These are phyloP conservation scores for Termitomyces sp. DNA, from an alignment of 768 basidiomycete species.

Conservation along the genomic window DNA sequence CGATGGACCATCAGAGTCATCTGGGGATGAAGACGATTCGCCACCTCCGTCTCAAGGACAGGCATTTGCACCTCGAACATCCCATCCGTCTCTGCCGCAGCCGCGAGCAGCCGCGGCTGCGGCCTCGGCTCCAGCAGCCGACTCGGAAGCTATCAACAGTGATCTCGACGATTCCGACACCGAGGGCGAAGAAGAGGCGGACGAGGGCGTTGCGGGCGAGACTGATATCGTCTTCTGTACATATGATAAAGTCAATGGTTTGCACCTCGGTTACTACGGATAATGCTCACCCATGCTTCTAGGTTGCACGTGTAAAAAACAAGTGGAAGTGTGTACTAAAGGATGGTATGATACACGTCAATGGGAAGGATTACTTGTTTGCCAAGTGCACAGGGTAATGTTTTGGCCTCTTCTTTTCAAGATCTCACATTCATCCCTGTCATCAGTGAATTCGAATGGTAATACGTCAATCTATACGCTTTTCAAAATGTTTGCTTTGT, in stretches of 20 bases:
- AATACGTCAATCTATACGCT: conserved; percentile 3
- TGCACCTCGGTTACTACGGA: background rate
- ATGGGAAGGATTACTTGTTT: conserved; percentile 96
- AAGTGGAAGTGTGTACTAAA: conserved; percentile 99
- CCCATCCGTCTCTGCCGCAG: conserved; percentile 76
- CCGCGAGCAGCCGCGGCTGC: conserved; percentile 32
- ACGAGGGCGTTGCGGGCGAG: conserved; percentile 68
- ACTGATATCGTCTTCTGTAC: conserved; percentile 97
- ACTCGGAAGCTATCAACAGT: conserved; percentile 89
- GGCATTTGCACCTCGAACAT: conserved; percentile 61
- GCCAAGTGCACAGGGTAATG: conserved; percentile 90
- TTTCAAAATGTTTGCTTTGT: conserved; percentile 1
- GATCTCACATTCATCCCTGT: background rate
- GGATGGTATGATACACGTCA: conserved; percentile 96
- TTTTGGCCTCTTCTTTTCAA: background rate
- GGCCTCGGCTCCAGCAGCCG: conserved; percentile 32
- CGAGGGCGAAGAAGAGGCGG: conserved; percentile 78
- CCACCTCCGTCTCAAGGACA: conserved; percentile 58
- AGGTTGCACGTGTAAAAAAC: conserved; percentile 99
- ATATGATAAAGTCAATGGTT: conserved; percentile 81
- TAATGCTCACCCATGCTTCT: conserved; percentile 1
- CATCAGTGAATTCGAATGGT: conserved; percentile 40
- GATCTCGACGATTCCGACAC: conserved; percentile 95
- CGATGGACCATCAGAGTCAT: conserved; percentile 76
- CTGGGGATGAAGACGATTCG: conserved; percentile 53